These are phyloP conservation scores for Leishmania braziliensis DNA, from an alignment of 208 protist species.

Conservation along the genomic window DNA sequence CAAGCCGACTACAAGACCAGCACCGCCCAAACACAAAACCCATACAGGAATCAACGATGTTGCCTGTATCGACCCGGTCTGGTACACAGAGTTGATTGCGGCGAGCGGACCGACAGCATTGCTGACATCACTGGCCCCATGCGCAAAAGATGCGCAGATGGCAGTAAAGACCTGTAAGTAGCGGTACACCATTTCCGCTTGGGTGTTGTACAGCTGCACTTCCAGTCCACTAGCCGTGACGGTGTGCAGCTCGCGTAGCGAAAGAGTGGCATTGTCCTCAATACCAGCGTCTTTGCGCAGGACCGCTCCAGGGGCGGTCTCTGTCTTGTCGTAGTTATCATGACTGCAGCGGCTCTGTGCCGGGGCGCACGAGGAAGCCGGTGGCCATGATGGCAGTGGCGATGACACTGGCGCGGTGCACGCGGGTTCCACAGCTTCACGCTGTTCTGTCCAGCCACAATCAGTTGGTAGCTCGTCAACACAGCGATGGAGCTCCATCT, in stretches of 20 bases:
- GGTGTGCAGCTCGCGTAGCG: not conserved
- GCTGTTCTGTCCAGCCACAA: not conserved
- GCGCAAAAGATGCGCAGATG: slow-evolving; percentile 81
- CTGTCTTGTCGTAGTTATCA: slow-evolving; percentile 10
- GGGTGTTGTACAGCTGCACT: slow-evolving; percentile 56
- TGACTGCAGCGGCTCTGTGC: not conserved
- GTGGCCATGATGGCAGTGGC: not conserved
- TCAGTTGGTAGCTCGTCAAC: slow-evolving; percentile 5
- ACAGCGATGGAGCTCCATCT: slow-evolving; percentile 12
- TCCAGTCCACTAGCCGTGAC: slow-evolving; percentile 38
- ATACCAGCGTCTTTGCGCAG: slow-evolving; percentile 30
- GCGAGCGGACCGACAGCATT: slow-evolving; percentile 83
- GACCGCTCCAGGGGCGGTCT: slow-evolving; percentile 30
- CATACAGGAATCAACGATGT: slow-evolving; percentile 57
- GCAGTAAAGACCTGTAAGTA: slow-evolving; percentile 87
- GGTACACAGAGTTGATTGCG: slow-evolving; percentile 74
- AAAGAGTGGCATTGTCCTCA: slow-evolving; percentile 19
- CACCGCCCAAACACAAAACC: slow-evolving; percentile 71
- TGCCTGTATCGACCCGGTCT: slow-evolving; percentile 38
- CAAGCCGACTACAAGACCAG: slow-evolving; percentile 73
- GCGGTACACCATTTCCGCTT: slow-evolving; percentile 74
- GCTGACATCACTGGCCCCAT: slow-evolving; percentile 88
- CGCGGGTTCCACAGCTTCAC: not conserved
- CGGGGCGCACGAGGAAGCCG: not conserved
- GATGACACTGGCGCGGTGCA: not conserved